Percentiles rank a stretch among this genome's conserved stretches.
Conservation (phyloP, 352 stramenopile species). For the Phytophthora capsici region DNA sequence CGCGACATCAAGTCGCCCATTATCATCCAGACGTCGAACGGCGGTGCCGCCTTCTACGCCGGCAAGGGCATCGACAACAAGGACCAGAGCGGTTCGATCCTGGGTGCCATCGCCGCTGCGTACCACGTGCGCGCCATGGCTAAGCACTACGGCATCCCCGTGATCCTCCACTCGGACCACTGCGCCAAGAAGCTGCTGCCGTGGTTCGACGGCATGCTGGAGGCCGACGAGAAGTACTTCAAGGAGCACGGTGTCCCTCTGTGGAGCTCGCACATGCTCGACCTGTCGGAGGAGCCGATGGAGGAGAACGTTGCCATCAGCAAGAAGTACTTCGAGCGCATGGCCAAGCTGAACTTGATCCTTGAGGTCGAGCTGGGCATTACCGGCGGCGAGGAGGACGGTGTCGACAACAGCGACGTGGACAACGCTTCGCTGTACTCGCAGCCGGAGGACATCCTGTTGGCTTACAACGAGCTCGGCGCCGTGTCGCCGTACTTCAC, state of each 20-base stretch:
- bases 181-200: conserved; percentile 98
- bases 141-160: conserved; percentile 95
- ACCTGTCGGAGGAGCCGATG: conserved; percentile 97
- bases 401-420: conserved; percentile 97
- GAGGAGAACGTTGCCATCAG: conserved; percentile 98
- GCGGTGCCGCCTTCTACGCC: conserved; percentile 96
- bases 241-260: conserved; percentile 93
- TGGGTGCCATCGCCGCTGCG: conserved; percentile 89
- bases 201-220: conserved; percentile 98
- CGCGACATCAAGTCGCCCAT: conserved; percentile 96
- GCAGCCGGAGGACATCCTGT: conserved; percentile 60
- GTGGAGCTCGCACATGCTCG: conserved; percentile 99
- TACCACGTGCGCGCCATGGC: conserved; percentile 97
- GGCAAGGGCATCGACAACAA: conserved; percentile 97
- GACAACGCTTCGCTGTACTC: conserved; percentile 93
- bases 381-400: conserved; percentile 98
- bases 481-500: conserved; percentile 94
- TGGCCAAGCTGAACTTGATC: conserved; percentile 96
- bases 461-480: conserved; percentile 95
- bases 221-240: conserved; percentile 97
- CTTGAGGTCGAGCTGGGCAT: conserved; percentile 99
- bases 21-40: conserved; percentile 99
- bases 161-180: conserved; percentile 99
- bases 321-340: conserved; percentile 98
- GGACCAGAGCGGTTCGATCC: conserved; percentile 84